phyloP scores from a whole-genome alignment of 2,329 filamentous ascomycete genomes.

The Colletotrichum sp. region DNA sequence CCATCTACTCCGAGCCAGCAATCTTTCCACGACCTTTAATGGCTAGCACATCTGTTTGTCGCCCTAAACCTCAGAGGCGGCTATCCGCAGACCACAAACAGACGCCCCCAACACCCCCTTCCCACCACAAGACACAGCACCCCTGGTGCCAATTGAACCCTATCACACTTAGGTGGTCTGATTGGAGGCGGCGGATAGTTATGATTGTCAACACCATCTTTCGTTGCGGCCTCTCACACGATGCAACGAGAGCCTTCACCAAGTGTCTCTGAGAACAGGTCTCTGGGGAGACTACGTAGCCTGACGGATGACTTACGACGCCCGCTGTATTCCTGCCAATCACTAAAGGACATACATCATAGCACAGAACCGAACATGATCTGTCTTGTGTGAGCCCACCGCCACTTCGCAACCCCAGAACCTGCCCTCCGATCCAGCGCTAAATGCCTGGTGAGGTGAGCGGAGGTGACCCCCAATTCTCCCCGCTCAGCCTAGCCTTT shows the following conservation, averaged over 20 bases:
- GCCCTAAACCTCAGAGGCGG: not conserved
- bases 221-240: not conserved
- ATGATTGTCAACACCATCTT: slow-evolving; percentile 5
- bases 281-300: not conserved
- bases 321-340: not conserved
- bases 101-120: not conserved
- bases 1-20: not conserved
- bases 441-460: slow-evolving; percentile 6
- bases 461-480: slow-evolving; percentile 8
- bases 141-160: slow-evolving; percentile 5
- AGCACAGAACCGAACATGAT: not conserved
- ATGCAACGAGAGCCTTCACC: not conserved
- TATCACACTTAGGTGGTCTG: not conserved
- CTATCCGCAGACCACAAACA: not conserved
- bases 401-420: not conserved
- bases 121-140: not conserved
- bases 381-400: not conserved
- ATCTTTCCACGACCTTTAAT: not conserved
- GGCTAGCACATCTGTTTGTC: not conserved
- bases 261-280: not conserved
- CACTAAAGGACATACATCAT: not conserved
- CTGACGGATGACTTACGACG: not conserved
- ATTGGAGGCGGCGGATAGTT: not conserved
- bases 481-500: not conserved
- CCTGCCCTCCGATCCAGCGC: slow-evolving; percentile 4